A percentile compares a stretch with the other conserved stretches of the same genome.
phyloP scores from a whole-genome alignment of 495 filamentous ascomycete genomes.

The Aspergillus saccharolyticus region DNA sequence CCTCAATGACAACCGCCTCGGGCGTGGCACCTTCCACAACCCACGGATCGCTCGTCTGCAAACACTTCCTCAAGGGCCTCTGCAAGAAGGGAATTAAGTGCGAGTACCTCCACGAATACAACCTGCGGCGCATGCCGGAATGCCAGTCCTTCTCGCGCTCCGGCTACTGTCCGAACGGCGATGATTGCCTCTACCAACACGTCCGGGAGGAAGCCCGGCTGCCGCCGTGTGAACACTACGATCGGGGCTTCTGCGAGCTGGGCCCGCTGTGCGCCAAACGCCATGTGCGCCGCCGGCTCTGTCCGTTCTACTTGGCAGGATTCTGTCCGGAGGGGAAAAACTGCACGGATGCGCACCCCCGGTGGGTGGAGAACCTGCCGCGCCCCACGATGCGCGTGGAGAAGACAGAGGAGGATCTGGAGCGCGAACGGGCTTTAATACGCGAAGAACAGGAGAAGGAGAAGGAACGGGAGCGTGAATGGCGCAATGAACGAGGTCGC shows the following conservation, averaged over 20 bases:
- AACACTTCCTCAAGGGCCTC: slow-evolving; percentile 94
- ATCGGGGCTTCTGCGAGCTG: slow-evolving; percentile 89
- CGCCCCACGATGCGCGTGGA: slow-evolving; percentile 61
- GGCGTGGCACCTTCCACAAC: slow-evolving; percentile 44
- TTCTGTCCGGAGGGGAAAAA: slow-evolving; percentile 84
- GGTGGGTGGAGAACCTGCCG: slow-evolving; percentile 67
- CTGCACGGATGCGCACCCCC: slow-evolving; percentile 78
- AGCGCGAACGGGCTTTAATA: slow-evolving; percentile 51
- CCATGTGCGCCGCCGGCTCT: slow-evolving; percentile 71
- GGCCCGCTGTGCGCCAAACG: slow-evolving; percentile 82
- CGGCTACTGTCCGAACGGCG: slow-evolving; percentile 90
- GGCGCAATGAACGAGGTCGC: slow-evolving; percentile 44
- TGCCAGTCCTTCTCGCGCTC: slow-evolving; percentile 88
- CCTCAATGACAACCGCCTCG: slow-evolving; percentile 51
- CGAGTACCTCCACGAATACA: slow-evolving; percentile 98
- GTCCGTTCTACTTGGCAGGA: slow-evolving; percentile 82
- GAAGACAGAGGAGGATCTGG: slow-evolving; percentile 58
- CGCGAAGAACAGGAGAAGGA: slow-evolving; percentile 49
- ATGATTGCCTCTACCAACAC: slow-evolving; percentile 95
- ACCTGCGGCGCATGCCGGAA: slow-evolving; percentile 94
- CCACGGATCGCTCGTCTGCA: slow-evolving; percentile 77
- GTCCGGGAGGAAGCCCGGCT: slow-evolving; percentile 76
- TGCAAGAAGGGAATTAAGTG: slow-evolving; percentile 96
- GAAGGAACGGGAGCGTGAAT: slow-evolving; percentile 49
- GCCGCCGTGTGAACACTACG: slow-evolving; percentile 89